Conservation (phyloP, 106 monocot species). For the Platanthera guangdongensis region DNA sequence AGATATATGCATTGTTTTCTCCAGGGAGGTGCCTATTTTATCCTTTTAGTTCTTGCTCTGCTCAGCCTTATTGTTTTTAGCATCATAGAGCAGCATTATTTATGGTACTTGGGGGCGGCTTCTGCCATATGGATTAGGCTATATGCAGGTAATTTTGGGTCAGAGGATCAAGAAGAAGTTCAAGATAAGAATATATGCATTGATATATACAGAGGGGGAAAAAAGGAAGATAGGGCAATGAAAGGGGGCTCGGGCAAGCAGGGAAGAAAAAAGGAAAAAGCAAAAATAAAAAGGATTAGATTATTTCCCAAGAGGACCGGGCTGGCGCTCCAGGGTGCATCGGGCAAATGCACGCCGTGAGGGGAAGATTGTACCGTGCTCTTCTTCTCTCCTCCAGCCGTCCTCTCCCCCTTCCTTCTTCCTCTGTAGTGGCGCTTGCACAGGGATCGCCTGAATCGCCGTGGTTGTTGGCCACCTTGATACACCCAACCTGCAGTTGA, state of each 20-base stretch:
- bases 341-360: slow-evolving; percentile 13
- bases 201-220: no score
- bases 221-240: no score
- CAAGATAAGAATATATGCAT: slow-evolving; percentile 83
- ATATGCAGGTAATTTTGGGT: slow-evolving; percentile 66
- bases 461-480: background rate
- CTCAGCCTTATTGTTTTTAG: slow-evolving; percentile 55
- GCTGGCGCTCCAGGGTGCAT: background rate
- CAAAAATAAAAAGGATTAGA: no score
- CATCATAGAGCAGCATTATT: slow-evolving; percentile 32
- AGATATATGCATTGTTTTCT: no score
- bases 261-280: no score
- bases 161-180: slow-evolving; percentile 64
- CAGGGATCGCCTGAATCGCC: slow-evolving; percentile 4
- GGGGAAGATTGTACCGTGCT: slow-evolving; percentile 7
- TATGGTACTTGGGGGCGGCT: no score
- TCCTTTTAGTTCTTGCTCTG: slow-evolving; percentile 24
- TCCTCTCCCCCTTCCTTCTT: background rate
- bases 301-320: no score
- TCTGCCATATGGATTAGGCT: slow-evolving; percentile 34
- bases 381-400: background rate
- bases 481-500: no score
- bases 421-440: slow-evolving; percentile 18
- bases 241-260: no score
- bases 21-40: slow-evolving; percentile 57